Base-by-base conservation (phyloP, 2,329 filamentous ascomycete genomes). In the Fusarium sp. region DNA sequence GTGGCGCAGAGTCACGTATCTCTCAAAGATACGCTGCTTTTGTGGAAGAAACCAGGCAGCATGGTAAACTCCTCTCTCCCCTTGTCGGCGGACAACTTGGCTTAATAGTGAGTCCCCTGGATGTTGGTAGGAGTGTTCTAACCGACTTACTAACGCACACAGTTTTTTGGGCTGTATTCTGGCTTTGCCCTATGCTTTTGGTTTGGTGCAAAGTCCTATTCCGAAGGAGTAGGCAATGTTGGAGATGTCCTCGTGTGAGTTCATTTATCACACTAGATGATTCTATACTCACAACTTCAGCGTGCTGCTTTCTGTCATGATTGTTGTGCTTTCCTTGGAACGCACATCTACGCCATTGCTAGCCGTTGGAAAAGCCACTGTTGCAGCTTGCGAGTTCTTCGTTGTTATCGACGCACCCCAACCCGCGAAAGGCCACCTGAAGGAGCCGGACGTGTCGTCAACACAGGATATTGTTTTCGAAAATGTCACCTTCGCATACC, bases 401-500 rank as follows among this genome's bases (percentile, higher is more conserved):
- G 81, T 81, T 41, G 83, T 88, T 55, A 86, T 86, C 49, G 84
- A 86, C 57, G 83, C 84, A 2, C 84, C 84, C 1, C 72, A 74
- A 18, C 81, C 80, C 2, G 63, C 71, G 3, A 77, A 76, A 24
- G 80, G 81, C 3, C 74, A 77, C 10, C 64, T 82, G 28, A 79
- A 74, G 50, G 77, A 75, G 3, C 78, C 80, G 4, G 77, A 82
- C 4, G 78, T 82, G 3, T 77, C 79, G 9, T 77, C 81, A 9
- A 77, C 72, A 7, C 70, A 82, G 5, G 79, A 83, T 48, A 81
- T 83, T 44, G 68, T 79, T 8, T 87, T 94, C 39, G 80, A 87
- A 13, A 82, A 88, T 41, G 86, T 94, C 13, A 86, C 84, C n/a
- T 94, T 94, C 73, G 87, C 91, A 3, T 94, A 94, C 72, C 92